phyloP scores from a whole-genome alignment of 129 eudicot species.

The Lactuca sativa region DNA sequence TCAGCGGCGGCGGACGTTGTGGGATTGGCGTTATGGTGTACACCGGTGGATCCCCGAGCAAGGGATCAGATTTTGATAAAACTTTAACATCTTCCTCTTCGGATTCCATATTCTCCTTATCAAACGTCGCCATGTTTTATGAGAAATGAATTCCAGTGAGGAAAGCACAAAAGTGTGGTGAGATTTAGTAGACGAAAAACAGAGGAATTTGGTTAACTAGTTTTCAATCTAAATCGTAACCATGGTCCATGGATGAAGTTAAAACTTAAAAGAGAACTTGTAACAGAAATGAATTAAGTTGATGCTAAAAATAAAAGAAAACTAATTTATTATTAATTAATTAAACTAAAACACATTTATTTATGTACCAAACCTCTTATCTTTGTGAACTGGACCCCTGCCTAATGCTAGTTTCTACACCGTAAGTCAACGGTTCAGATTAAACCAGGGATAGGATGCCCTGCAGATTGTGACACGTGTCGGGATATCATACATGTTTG shows the following conservation, averaged over 20 bases:
- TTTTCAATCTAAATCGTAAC: slow-evolving; percentile 21
- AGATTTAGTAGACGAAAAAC: slow-evolving; percentile 7
- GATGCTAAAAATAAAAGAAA: not conserved
- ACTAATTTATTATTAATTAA: not conserved
- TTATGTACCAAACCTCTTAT: slow-evolving; percentile 22
- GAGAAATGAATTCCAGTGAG: not conserved
- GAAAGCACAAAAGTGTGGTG: not conserved
- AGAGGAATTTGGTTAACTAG: slow-evolving; percentile 19
- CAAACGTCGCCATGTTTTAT: not conserved
- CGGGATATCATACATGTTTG: not conserved
- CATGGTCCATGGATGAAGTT: not conserved
- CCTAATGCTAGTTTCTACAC: not conserved
- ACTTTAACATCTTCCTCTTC: not conserved
- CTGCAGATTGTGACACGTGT: slow-evolving; percentile 26
- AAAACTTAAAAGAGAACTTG: not conserved
- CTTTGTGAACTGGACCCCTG: slow-evolving; percentile 3
- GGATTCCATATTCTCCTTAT: slow-evolving; percentile 15
- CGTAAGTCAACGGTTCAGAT: slow-evolving; percentile 15
- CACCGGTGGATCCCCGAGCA: slow-evolving; percentile 8
- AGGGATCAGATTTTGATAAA: slow-evolving; percentile 19
- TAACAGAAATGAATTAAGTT: slow-evolving; percentile 5
- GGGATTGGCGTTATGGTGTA: slow-evolving; percentile 16
- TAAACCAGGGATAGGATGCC: not conserved
- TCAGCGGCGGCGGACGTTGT: not conserved
- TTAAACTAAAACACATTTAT: not conserved